Evolutionary conservation across 192 early-diverging fungal species (phyloP).

Genomic region (Allomyces javanicus): DNA sequence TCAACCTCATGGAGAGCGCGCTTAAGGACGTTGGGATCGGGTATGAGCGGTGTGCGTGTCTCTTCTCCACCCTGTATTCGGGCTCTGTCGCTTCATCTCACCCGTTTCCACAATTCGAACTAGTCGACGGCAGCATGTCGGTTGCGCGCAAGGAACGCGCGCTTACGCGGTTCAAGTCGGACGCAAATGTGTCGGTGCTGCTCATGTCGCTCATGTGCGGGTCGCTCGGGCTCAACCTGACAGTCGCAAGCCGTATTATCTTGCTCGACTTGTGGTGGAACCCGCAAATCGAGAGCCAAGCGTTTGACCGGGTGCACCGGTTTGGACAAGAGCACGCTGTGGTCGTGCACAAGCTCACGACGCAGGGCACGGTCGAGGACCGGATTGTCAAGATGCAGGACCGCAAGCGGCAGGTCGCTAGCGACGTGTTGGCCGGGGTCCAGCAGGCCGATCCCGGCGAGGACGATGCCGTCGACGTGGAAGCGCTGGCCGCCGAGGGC

Average conservation of each 20-base stretch:
- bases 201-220: constrained; percentile 51
- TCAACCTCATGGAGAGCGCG: constrained; percentile 26
- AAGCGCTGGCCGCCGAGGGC: too few species aligned
- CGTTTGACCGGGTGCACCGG: constrained; percentile 54
- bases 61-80: too few species aligned
- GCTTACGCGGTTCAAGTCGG: too few species aligned
- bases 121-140: too few species aligned
- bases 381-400: constrained; percentile 44
- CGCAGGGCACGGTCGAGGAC: constrained; percentile 46
- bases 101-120: too few species aligned
- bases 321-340: constrained; percentile 47
- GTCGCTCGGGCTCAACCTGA: constrained; percentile 49
- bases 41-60: constrained; percentile 16
- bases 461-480: too few species aligned
- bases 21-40: constrained; percentile 14
- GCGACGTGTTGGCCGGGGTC: constrained; percentile 10
- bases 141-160: too few species aligned
- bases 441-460: too few species aligned
- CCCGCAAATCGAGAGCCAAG: constrained; percentile 34
- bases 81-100: too few species aligned
- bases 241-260: constrained; percentile 47
- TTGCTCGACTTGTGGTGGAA: constrained; percentile 71
- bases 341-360: constrained; percentile 35
- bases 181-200: constrained; percentile 13
- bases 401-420: constrained; percentile 26